Conservation (phyloP, 108 stramenopile species). For the Cyclotella distinguenda region DNA sequence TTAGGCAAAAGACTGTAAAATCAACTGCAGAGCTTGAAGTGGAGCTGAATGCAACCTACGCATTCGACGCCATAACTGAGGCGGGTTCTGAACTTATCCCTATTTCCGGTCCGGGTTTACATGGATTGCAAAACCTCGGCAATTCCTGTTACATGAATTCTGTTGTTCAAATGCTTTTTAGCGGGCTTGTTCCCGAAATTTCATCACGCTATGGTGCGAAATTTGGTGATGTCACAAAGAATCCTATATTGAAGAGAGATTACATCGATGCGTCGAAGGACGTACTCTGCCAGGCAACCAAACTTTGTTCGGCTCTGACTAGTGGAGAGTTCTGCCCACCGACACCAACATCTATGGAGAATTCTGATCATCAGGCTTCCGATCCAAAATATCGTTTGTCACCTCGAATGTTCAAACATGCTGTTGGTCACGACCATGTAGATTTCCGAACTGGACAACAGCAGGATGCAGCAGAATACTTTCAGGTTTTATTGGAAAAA, state of each 20-base stretch:
- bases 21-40: slow-evolving; percentile 96
- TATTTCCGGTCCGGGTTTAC: slow-evolving; percentile 82
- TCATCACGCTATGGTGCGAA: slow-evolving; percentile 64
- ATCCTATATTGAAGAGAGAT: slow-evolving; percentile 44
- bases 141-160: slow-evolving; percentile 98
- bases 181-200: slow-evolving; percentile 78
- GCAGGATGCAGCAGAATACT: slow-evolving; percentile 98
- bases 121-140: slow-evolving; percentile 96
- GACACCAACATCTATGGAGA: slow-evolving; percentile 25
- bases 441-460: slow-evolving; percentile 97
- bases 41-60: slow-evolving; percentile 93
- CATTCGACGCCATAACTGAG: slow-evolving; percentile 93
- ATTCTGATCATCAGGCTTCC: slow-evolving; percentile 40
- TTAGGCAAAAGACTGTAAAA: slow-evolving; percentile 96
- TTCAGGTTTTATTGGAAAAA: slow-evolving; percentile 89
- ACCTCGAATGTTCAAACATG: slow-evolving; percentile 95
- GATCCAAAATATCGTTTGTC: slow-evolving; percentile 84
- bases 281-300: slow-evolving; percentile 73
- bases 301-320: slow-evolving; percentile 74
- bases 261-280: slow-evolving; percentile 62
- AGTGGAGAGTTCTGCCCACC: slow-evolving; percentile 69
- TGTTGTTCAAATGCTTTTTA: slow-evolving; percentile 82
- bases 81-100: slow-evolving; percentile 83
- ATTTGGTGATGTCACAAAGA: slow-evolving; percentile 35
- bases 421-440: slow-evolving; percentile 89